Percentiles rank a stretch among this genome's conserved stretches.
phyloP scores from a whole-genome alignment of 1,284 basidiomycete species.

The Melampsora americana region DNA sequence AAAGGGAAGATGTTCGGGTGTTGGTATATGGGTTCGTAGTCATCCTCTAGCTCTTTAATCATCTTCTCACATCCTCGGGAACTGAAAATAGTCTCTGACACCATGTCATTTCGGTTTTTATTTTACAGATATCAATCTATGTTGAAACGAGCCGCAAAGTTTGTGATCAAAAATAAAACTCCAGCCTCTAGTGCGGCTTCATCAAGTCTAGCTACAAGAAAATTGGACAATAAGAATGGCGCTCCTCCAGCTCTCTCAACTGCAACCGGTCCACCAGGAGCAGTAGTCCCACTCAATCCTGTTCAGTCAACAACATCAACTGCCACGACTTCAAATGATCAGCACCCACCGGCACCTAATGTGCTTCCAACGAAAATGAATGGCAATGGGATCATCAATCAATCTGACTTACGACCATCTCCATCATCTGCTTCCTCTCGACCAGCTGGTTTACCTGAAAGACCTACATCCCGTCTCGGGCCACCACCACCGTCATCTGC shows the following conservation, averaged over 20 bases:
- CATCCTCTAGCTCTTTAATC: constrained; percentile 12
- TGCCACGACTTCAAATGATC: constrained; percentile 44
- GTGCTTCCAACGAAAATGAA: constrained; percentile 44
- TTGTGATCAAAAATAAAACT: constrained; percentile 40
- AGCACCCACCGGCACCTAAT: constrained; percentile 27
- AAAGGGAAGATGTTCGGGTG: constrained; percentile 65
- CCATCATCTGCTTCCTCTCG: constrained; percentile 31
- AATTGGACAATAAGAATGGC: constrained; percentile 27
- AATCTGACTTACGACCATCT: constrained; percentile 47
- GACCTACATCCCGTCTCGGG: constrained; percentile 4
- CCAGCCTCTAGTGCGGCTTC: constrained; percentile 1
- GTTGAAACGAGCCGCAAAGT: constrained; percentile 46
- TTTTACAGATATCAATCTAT: constrained; percentile 45
- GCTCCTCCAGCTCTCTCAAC: constrained; percentile 45
- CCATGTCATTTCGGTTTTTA: constrained; percentile 36
- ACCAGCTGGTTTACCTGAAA: constrained; percentile 38
- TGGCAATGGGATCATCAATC: constrained; percentile 36
- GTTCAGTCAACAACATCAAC: constrained; percentile 42
- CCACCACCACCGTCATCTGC: constrained; percentile 3
- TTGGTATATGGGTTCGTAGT: constrained; percentile 66
- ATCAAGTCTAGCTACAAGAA: not conserved
- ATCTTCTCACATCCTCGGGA: not conserved
- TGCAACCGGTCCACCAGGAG: constrained; percentile 38
- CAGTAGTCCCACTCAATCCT: constrained; percentile 45
- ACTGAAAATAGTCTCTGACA: not conserved